Conservation (phyloP, 1,139 yeast species). For the Meyerozyma carpophila region DNA sequence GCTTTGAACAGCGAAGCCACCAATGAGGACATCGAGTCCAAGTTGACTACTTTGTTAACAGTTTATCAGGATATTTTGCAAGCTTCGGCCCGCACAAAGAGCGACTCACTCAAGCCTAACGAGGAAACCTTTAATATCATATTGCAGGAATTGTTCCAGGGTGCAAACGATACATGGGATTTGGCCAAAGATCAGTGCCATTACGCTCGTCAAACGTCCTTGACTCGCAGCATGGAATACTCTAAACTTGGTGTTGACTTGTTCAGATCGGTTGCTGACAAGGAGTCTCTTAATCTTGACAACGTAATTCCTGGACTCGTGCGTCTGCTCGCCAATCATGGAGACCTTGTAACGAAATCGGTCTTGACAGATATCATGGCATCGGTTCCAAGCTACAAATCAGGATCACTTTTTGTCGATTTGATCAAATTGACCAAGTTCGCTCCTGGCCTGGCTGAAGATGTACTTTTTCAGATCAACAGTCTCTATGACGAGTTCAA, state of each 20-base stretch:
- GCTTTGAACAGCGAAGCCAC: slow-evolving; percentile 20
- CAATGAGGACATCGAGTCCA: slow-evolving; percentile 27
- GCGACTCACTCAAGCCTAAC: slow-evolving; percentile 40
- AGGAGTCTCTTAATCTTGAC: slow-evolving; percentile 22
- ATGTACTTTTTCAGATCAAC: slow-evolving; percentile 23
- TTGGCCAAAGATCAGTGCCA: slow-evolving; percentile 6
- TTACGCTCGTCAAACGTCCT: slow-evolving; percentile 20
- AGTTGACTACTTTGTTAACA: slow-evolving; percentile 54
- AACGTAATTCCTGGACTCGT: slow-evolving; percentile 24
- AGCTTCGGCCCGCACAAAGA: slow-evolving; percentile 12
- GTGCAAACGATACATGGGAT: slow-evolving; percentile 20
- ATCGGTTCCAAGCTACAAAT: neutral
- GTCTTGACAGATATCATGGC: slow-evolving; percentile 15
- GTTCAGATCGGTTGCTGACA: slow-evolving; percentile 37
- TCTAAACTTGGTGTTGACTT: slow-evolving; percentile 60
- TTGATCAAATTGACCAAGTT: slow-evolving; percentile 21
- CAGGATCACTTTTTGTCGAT: slow-evolving; percentile 7
- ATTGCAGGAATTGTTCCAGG: slow-evolving; percentile 44
- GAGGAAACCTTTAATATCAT: slow-evolving; percentile 48
- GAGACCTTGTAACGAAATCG: slow-evolving; percentile 20
- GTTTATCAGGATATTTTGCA: slow-evolving; percentile 60
- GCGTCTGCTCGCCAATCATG: slow-evolving; percentile 20
- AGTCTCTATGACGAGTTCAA: slow-evolving; percentile 22
- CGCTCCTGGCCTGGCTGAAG: slow-evolving; percentile 11
- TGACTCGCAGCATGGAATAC: slow-evolving; percentile 53